These are phyloP conservation scores for Cordia subcordata DNA, from an alignment of 257 asterid genomes.

Conservation along the genomic window DNA sequence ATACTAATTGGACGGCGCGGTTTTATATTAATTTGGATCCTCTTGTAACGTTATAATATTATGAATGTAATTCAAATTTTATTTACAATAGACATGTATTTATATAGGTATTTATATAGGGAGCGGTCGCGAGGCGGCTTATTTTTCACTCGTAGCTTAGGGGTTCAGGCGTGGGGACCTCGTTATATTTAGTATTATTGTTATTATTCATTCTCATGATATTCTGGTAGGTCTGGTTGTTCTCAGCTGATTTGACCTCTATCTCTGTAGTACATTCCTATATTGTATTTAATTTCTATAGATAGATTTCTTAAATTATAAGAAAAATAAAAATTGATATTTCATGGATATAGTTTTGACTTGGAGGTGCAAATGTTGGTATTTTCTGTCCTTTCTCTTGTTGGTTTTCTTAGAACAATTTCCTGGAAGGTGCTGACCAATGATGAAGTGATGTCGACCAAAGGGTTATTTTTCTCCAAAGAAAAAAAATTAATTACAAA, in stretches of 20 bases:
- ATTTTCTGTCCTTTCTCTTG: background rate
- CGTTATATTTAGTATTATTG: too few species aligned
- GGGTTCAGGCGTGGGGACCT: background rate
- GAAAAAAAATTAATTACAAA: too few species aligned
- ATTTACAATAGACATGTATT: background rate
- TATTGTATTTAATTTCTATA: background rate
- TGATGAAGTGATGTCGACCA: too few species aligned
- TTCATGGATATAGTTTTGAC: too few species aligned
- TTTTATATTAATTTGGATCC: too few species aligned
- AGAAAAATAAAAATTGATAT: too few species aligned
- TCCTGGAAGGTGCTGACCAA: too few species aligned
- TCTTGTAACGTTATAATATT: too few species aligned
- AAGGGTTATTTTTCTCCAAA: too few species aligned
- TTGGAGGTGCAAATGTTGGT: too few species aligned
- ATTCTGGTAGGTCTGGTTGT: background rate
- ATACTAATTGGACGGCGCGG: conserved; percentile 7
- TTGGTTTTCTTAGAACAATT: background rate
- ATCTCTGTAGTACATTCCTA: conserved; percentile 15
- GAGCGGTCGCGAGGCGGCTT: background rate
- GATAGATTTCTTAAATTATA: background rate
- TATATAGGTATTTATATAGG: too few species aligned
- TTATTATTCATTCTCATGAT: background rate
- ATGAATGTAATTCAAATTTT: too few species aligned
- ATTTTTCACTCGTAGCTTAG: background rate
- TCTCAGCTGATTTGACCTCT: background rate